A percentile compares a stretch with the other conserved stretches of the same genome.
These are phyloP conservation scores for Sphaerostilbella broomeana DNA, from an alignment of 2,329 filamentous ascomycete species.

Conservation along the genomic window DNA sequence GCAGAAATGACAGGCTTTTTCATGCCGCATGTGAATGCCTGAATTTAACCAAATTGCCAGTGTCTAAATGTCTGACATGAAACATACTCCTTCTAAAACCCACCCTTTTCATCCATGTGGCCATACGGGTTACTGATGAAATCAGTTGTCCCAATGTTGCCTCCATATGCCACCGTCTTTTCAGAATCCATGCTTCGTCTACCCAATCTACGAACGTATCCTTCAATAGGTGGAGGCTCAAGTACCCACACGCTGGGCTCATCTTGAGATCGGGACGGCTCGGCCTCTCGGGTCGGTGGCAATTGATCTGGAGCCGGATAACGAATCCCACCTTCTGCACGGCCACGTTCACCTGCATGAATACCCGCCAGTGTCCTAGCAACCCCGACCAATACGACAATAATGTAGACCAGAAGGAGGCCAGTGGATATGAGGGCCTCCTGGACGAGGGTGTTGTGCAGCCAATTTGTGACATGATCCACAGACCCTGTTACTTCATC, in stretches of 20 bases:
- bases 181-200: too few relatives aligned
- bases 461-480: slow-evolving; percentile 57
- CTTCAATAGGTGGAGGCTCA: too few relatives aligned
- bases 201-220: too few relatives aligned
- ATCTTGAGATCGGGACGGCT: slow-evolving; percentile 6
- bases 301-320: slow-evolving; percentile 27
- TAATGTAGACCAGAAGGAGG: slow-evolving; percentile 69
- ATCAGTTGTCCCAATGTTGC: too few relatives aligned
- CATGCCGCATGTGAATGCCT: too few relatives aligned
- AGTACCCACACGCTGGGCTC: slow-evolving; percentile 8
- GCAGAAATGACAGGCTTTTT: too few relatives aligned
- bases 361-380: slow-evolving; percentile 58
- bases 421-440: slow-evolving; percentile 74
- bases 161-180: too few relatives aligned
- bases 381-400: slow-evolving; percentile 70
- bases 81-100: neutral
- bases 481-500: slow-evolving; percentile 80
- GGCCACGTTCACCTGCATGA: slow-evolving; percentile 48
- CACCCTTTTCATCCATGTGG: slow-evolving; percentile 5
- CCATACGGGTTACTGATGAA: slow-evolving; percentile 10
- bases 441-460: slow-evolving; percentile 61
- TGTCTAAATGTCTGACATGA: neutral
- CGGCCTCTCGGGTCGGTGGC: slow-evolving; percentile 20
- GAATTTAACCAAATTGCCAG: too few relatives aligned
- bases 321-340: slow-evolving; percentile 48